phyloP scores from a whole-genome alignment of 306 rosid genomes.

The Sindora glabra region DNA sequence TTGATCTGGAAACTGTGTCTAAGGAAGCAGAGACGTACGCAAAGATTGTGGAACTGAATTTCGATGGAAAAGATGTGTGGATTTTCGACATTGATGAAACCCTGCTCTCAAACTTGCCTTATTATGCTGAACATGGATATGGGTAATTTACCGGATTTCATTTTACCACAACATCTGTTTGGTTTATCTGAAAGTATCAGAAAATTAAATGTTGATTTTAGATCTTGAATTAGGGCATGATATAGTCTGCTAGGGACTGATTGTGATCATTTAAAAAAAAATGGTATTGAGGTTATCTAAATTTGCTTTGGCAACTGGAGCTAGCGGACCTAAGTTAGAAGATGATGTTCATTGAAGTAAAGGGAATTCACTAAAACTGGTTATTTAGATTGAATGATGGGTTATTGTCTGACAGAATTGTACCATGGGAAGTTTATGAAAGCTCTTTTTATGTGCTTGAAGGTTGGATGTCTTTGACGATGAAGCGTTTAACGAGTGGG shows the following conservation, averaged over 20 bases:
- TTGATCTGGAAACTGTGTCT: constrained; percentile 53
- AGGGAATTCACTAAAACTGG: background rate
- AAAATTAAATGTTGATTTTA: background rate
- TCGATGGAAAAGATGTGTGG: constrained; percentile 80
- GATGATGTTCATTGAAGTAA: background rate
- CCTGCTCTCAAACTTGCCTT: constrained; percentile 78
- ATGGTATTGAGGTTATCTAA: too few relatives aligned
- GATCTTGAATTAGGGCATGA: background rate
- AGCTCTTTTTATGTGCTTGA: constrained; percentile 17
- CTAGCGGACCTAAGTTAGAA: background rate
- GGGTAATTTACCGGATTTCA: constrained; percentile 40
- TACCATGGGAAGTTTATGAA: background rate
- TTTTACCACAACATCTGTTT: background rate
- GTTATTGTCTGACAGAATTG: background rate
- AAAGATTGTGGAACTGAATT: constrained; percentile 30
- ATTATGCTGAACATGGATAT: constrained; percentile 62
- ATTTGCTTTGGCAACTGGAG: background rate
- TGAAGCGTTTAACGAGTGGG: constrained; percentile 63
- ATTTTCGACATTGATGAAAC: constrained; percentile 88
- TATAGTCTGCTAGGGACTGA: background rate
- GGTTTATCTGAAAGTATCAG: background rate
- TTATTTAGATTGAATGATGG: too few relatives aligned
- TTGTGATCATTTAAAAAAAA: too few relatives aligned
- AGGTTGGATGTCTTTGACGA: constrained; percentile 60
- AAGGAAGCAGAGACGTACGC: constrained; percentile 57